These are phyloP conservation scores for Phaeolepiota aurea DNA, from an alignment of 768 basidiomycete genomes.

Conservation along the genomic window DNA sequence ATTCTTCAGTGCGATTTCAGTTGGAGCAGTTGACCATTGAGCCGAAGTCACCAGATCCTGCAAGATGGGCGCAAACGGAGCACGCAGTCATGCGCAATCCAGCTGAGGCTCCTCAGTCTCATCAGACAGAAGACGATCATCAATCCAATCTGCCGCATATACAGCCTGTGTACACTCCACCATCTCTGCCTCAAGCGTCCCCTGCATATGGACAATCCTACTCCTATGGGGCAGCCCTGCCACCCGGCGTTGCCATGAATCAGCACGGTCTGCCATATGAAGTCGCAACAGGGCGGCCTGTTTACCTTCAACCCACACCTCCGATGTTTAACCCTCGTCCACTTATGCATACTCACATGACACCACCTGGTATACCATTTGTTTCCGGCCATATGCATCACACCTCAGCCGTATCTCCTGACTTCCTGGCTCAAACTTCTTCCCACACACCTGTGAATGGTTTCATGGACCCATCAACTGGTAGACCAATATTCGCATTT, in stretches of 20 bases:
- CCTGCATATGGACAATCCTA: slow-evolving; percentile 67
- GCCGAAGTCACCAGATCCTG: slow-evolving; percentile 23
- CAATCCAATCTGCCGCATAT: slow-evolving; percentile 29
- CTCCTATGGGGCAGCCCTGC: slow-evolving; percentile 49
- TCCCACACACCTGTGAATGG: slow-evolving; percentile 53
- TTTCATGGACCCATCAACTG: slow-evolving; percentile 59
- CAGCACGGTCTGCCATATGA: slow-evolving; percentile 79
- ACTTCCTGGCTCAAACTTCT: slow-evolving; percentile 44
- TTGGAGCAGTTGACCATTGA: slow-evolving; percentile 30
- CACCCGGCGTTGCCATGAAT: slow-evolving; percentile 66
- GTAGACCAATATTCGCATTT: slow-evolving; percentile 65
- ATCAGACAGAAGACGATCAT: slow-evolving; percentile 12
- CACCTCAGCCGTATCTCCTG: slow-evolving; percentile 50
- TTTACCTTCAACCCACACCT: slow-evolving; percentile 58
- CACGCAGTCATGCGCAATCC: slow-evolving; percentile 38
- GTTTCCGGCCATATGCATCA: slow-evolving; percentile 59
- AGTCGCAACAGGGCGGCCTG: slow-evolving; percentile 71
- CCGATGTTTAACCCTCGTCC: slow-evolving; percentile 65
- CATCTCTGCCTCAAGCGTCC: slow-evolving; percentile 30
- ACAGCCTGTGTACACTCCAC: slow-evolving; percentile 35
- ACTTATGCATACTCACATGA: slow-evolving; percentile 45
- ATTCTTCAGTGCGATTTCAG: slow-evolving; percentile 25
- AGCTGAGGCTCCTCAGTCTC: neutral
- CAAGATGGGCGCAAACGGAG: slow-evolving; percentile 32
- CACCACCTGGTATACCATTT: slow-evolving; percentile 39